These are phyloP conservation scores for Schizophyllum commune DNA, from an alignment of 1,284 basidiomycete species.

Conservation along the genomic window DNA sequence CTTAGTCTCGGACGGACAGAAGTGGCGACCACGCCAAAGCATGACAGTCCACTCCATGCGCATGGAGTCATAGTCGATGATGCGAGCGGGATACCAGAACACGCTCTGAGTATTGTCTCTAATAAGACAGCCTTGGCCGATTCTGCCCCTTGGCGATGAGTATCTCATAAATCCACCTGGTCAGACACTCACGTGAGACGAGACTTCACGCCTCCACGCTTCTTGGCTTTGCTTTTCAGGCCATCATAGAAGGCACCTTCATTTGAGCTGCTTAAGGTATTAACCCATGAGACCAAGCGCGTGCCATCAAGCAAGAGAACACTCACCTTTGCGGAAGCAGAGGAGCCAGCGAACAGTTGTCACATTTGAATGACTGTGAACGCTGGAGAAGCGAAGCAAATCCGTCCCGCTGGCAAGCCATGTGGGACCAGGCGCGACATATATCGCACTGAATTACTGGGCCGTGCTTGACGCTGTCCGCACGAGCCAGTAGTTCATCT, in stretches of 20 bases:
- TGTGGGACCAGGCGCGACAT: constrained; percentile 15
- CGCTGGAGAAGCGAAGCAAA: constrained; percentile 6
- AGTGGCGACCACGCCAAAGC: neutral
- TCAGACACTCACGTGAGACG: too few species aligned
- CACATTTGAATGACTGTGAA: constrained; percentile 11
- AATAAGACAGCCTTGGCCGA: constrained; percentile 10
- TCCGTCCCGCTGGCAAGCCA: constrained; percentile 15
- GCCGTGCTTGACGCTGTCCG: constrained; percentile 1
- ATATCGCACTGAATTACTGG: constrained; percentile 11
- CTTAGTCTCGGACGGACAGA: neutral
- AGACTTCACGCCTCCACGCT: neutral
- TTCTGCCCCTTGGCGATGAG: neutral
- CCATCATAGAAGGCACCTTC: too few species aligned
- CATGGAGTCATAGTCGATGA: constrained; percentile 2
- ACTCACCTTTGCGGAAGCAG: neutral
- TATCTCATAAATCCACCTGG: neutral
- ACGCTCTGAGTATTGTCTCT: neutral
- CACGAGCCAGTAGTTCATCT: constrained; percentile 7
- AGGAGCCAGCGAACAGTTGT: constrained; percentile 7
- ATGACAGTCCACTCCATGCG: neutral
- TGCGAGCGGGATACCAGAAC: constrained; percentile 12
- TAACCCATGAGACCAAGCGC: too few species aligned
- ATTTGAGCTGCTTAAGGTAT: too few species aligned
- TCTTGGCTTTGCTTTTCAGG: neutral
- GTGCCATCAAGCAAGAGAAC: too few species aligned